Evolutionary conservation across 805 yeast species (phyloP), one percentile per base, ranked within the genome.

Genomic region (Metschnikowia rubicola): DNA sequence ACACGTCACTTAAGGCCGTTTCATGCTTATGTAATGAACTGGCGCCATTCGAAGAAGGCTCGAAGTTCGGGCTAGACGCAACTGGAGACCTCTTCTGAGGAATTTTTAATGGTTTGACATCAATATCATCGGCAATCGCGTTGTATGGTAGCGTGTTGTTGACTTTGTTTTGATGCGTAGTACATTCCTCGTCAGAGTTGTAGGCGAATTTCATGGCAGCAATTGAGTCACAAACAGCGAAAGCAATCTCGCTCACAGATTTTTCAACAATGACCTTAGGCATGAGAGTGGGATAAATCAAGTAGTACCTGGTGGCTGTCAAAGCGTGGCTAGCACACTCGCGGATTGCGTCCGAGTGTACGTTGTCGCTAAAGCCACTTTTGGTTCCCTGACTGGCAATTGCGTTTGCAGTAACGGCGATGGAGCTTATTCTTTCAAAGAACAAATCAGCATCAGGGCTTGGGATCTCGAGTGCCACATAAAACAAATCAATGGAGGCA

Each of bases 211-310:
- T 87, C 28, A 77, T 76, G 2, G 73, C 74, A 2, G 82, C 69
- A 15, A 85, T 58, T 45, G 83, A 73, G 53, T 83, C 86, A 59
- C 86, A 83, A 21, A 84, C 68, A 2, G 84, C 67, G 59, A 83
- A 84, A 8, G 84, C 75, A 32, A 90, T 68, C 58, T 90, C 96
- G 37, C 86, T 78, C 9, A 88, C 68, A 0, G 97, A 84, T 19
- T 89, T 78, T 64, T 88, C 85, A 15, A 90, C 75, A 2, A 89
- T 77, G 17, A 85, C 67, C 44, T 75, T 77, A 0, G 97, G 96
- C 46, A 88, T 66, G 2, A 87, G 59, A n/a, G 75, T 73, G 4
- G 77, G 70, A 55, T 86, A 84, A 10, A 82, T 68, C 0, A 86
- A 79, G 63, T 72, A 86, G 60, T 88, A 88, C 58, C 96, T 75